Evolutionary conservation across 2,329 filamentous ascomycete species (phyloP).

Genomic region (Alternaria arbusti): DNA sequence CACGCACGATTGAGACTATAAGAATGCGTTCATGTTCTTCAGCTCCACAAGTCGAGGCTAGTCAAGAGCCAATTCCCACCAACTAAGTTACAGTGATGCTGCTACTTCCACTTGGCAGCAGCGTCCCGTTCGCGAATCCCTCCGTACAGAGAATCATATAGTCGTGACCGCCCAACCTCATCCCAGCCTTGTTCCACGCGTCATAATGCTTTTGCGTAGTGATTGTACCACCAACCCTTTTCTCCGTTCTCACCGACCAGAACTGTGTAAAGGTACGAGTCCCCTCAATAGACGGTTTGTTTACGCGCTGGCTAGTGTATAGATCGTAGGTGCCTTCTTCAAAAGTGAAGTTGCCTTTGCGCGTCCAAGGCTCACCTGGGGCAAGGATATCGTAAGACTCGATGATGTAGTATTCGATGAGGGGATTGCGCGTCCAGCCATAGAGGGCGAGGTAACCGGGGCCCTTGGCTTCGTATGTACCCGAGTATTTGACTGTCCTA

Average conservation of each 20-base stretch:
- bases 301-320: slow-evolving; percentile 52
- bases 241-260: slow-evolving; percentile 58
- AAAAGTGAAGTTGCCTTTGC: slow-evolving; percentile 57
- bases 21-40: not conserved
- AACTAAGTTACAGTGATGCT: slow-evolving; percentile 11
- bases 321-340: slow-evolving; percentile 61
- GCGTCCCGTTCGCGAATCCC: slow-evolving; percentile 8
- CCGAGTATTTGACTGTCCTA: slow-evolving; percentile 26
- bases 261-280: slow-evolving; percentile 61
- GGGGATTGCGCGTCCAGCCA: slow-evolving; percentile 60
- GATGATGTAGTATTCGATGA: slow-evolving; percentile 65
- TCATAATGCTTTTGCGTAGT: slow-evolving; percentile 38
- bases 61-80: not conserved
- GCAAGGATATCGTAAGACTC: slow-evolving; percentile 57
- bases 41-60: not conserved
- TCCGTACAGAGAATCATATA: slow-evolving; percentile 13
- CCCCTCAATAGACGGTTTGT: slow-evolving; percentile 61
- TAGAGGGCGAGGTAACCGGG: slow-evolving; percentile 54
- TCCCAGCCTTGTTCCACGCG: slow-evolving; percentile 26
- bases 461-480: slow-evolving; percentile 28
- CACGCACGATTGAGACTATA: not conserved
- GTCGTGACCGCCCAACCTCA: slow-evolving; percentile 11
- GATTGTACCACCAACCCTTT: slow-evolving; percentile 54
- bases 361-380: slow-evolving; percentile 33
- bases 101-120: slow-evolving; percentile 13